Conservation (phyloP, 2,329 filamentous ascomycete species). For the Tolypocladium tundrense region DNA sequence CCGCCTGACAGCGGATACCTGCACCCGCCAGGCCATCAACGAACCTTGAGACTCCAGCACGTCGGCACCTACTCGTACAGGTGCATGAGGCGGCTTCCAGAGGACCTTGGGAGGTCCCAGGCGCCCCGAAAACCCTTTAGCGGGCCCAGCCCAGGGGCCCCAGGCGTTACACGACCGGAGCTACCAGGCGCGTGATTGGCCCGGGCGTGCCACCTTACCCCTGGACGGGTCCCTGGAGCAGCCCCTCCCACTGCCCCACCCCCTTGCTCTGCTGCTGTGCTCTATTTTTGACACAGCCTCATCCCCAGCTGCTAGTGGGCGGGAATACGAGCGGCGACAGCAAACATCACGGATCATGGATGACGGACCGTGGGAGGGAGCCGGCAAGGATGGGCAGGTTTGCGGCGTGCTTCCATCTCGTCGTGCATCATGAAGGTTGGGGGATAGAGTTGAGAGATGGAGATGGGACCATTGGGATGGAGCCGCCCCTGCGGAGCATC, state of each 20-base stretch:
- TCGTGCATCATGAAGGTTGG: too few species aligned
- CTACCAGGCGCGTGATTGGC: neutral
- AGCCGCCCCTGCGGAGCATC: neutral
- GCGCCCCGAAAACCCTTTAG: neutral
- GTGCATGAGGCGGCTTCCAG: neutral
- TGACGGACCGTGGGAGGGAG: neutral
- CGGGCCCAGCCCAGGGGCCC: neutral
- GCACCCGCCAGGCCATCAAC: neutral
- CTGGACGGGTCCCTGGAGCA: neutral
- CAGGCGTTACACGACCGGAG: neutral
- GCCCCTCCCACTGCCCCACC: neutral
- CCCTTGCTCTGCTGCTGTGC: neutral
- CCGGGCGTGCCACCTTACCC: neutral
- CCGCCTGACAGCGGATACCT: neutral
- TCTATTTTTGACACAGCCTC: neutral
- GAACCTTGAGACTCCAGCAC: neutral
- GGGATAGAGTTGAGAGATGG: too few species aligned
- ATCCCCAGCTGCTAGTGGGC: neutral
- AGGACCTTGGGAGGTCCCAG: neutral
- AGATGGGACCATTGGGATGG: too few species aligned
- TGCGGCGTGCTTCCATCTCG: too few species aligned
- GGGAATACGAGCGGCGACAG: neutral
- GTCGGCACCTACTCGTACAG: neutral
- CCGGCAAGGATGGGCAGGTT: neutral
- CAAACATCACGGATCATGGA: neutral